These are phyloP conservation scores for Diophrys sp. DNA, from an alignment of 73 alveolate genomes.

Conservation along the genomic window DNA sequence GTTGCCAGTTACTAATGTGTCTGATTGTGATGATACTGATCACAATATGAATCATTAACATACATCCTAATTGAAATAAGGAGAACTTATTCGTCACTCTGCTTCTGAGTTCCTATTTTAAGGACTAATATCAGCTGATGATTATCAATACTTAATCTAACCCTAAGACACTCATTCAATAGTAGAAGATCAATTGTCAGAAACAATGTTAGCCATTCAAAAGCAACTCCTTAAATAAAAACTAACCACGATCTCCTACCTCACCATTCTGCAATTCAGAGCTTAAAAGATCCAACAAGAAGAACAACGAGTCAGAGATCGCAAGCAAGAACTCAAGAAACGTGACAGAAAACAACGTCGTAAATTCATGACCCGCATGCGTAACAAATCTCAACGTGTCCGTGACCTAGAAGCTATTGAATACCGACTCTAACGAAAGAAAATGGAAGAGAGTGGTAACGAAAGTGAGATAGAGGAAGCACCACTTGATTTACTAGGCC, in stretches of 20 bases:
- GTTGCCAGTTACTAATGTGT: not conserved
- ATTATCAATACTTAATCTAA: not conserved
- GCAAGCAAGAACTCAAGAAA: not conserved
- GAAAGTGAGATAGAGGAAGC: not conserved
- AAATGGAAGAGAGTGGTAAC: not conserved
- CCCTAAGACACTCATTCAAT: not conserved
- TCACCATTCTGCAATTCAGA: not conserved
- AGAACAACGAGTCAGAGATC: not conserved
- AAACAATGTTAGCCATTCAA: not conserved
- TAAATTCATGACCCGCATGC: too few relatives aligned
- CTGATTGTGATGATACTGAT: not conserved
- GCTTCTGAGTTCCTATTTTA: not conserved
- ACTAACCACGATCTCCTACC: not conserved
- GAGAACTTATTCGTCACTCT: not conserved
- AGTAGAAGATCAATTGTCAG: not conserved
- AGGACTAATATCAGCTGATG: not conserved
- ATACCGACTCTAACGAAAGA: not conserved
- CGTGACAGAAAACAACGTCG: not conserved
- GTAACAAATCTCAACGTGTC: not conserved
- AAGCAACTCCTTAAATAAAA: not conserved
- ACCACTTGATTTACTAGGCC: not conserved
- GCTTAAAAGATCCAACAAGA: not conserved
- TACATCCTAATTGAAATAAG: not conserved
- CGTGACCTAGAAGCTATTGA: not conserved
- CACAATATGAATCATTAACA: too few relatives aligned